These are phyloP conservation scores for Giardia muris DNA, from an alignment of 208 protist genomes.

Conservation along the genomic window DNA sequence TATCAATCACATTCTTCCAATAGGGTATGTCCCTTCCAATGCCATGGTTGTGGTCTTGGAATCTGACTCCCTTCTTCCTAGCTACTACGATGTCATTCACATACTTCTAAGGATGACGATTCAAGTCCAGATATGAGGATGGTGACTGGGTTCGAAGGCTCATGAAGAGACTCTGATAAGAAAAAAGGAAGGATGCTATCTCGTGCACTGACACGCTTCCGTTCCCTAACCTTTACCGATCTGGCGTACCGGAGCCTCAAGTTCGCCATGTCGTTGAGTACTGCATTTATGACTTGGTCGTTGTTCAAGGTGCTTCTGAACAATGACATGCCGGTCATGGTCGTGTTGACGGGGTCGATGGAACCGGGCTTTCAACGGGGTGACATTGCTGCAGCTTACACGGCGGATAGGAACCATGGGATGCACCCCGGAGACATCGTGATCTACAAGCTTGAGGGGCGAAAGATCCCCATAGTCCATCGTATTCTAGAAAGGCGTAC, in stretches of 20 bases:
- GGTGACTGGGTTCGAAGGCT: too few relatives aligned
- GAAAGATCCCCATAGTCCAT: not conserved
- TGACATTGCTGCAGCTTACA: not conserved
- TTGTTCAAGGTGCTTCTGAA: not conserved
- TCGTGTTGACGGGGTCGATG: slow-evolving; percentile 22
- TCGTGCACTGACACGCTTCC: not conserved
- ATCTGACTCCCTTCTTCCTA: too few relatives aligned
- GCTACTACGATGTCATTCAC: too few relatives aligned
- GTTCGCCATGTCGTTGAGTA: not conserved
- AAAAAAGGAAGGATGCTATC: not conserved
- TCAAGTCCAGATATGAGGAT: too few relatives aligned
- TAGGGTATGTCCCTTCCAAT: too few relatives aligned
- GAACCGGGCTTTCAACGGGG: slow-evolving; percentile 17
- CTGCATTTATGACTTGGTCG: not conserved
- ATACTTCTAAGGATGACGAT: too few relatives aligned
- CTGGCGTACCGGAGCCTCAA: not conserved
- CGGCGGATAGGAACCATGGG: not conserved
- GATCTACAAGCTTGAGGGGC: not conserved
- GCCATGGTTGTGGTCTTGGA: too few relatives aligned
- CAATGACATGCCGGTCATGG: slow-evolving; percentile 17
- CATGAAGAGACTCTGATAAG: too few relatives aligned
- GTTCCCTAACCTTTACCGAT: not conserved
- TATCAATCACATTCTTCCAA: too few relatives aligned
- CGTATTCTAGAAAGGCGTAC: not conserved
- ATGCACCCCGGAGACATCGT: slow-evolving; percentile 10